Evolutionary conservation across 805 yeast species (phyloP).

Genomic region (Clavispora fructus): DNA sequence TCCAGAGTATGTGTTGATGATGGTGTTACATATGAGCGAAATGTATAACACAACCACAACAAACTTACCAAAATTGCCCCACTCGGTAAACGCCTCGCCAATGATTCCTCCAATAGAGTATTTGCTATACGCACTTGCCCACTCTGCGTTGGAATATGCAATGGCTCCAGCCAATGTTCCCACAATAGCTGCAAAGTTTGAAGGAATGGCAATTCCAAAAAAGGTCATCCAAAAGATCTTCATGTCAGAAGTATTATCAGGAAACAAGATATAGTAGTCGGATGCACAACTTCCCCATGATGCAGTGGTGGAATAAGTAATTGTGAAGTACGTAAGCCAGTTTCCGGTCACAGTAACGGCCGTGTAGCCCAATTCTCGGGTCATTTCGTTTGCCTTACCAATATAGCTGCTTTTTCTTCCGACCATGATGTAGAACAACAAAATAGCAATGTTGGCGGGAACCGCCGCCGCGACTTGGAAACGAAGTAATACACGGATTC

Average conservation of each 20-base stretch:
- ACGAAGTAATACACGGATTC: constrained; percentile 25
- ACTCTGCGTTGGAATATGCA: constrained; percentile 28
- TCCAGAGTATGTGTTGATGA: constrained; percentile 32
- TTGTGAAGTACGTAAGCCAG: constrained; percentile 31
- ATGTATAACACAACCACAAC: constrained; percentile 26
- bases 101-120: constrained; percentile 32
- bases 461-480: constrained; percentile 26
- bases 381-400: constrained; percentile 14
- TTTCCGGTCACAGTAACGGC: constrained; percentile 22
- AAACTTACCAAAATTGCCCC: constrained; percentile 34
- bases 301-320: constrained; percentile 32
- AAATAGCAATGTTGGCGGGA: constrained; percentile 25
- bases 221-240: constrained; percentile 26
- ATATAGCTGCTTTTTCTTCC: constrained; percentile 19
- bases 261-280: constrained; percentile 30
- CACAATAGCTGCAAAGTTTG: constrained; percentile 29
- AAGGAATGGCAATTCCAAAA: constrained; percentile 23
- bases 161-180: constrained; percentile 28
- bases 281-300: constrained; percentile 34
- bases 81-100: constrained; percentile 26
- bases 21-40: constrained; percentile 31
- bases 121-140: constrained; percentile 24
- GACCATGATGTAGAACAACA: constrained; percentile 28
- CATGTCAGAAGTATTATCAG: constrained; percentile 21
- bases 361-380: constrained; percentile 8